These are phyloP conservation scores for Fonsecaea pedrosoi DNA, from an alignment of 2,329 filamentous ascomycete genomes.

Conservation along the genomic window DNA sequence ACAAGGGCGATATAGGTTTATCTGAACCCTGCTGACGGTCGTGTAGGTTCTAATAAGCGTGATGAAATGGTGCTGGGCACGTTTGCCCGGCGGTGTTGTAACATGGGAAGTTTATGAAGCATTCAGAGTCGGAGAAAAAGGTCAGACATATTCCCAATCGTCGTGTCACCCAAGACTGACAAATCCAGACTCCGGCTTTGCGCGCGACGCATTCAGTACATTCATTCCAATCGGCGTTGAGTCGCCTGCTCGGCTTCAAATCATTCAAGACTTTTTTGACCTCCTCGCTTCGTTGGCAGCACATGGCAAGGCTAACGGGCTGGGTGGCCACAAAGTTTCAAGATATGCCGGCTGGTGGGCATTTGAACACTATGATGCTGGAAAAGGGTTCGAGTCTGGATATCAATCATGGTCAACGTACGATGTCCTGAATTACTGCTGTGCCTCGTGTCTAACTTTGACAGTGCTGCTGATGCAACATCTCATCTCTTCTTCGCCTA, in stretches of 20 bases:
- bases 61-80: slow-evolving; percentile 98
- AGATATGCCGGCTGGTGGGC: slow-evolving; percentile 98
- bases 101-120: slow-evolving; percentile 97
- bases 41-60: slow-evolving; percentile 86
- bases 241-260: slow-evolving; percentile 80
- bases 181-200: slow-evolving; percentile 80
- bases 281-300: slow-evolving; percentile 88
- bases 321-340: slow-evolving; percentile 91
- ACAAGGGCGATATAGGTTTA: slow-evolving; percentile 14
- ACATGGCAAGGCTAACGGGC: slow-evolving; percentile 89
- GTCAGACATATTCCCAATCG: slow-evolving; percentile 56
- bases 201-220: slow-evolving; percentile 90
- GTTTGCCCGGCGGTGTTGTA: slow-evolving; percentile 87
- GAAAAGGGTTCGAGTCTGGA: slow-evolving; percentile 91
- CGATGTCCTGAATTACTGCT: slow-evolving; percentile 42
- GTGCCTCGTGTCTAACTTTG: slow-evolving; percentile 20
- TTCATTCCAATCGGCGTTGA: slow-evolving; percentile 95
- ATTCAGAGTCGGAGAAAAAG: slow-evolving; percentile 92
- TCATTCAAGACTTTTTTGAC: slow-evolving; percentile 97
- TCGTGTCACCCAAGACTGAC: slow-evolving; percentile 34
- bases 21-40: slow-evolving; percentile 16
- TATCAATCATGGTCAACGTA: slow-evolving; percentile 88
- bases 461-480: slow-evolving; percentile 88
- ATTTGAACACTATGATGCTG: slow-evolving; percentile 86
- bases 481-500: slow-evolving; percentile 99